These are phyloP conservation scores for Geranomyces michiganensis DNA, from an alignment of 192 early-diverging fungal genomes.

Conservation along the genomic window DNA sequence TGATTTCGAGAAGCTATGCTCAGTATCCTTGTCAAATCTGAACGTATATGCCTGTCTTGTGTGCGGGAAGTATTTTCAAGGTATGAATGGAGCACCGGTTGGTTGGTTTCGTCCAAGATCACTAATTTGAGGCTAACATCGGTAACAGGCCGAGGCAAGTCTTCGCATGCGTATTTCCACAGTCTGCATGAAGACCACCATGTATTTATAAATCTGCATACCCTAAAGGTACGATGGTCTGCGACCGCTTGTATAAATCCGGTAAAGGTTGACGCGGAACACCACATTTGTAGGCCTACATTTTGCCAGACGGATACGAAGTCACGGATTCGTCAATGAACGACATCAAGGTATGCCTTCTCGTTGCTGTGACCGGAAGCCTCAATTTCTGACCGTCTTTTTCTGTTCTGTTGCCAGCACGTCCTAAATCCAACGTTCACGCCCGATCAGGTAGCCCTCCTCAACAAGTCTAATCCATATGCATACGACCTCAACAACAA, in stretches of 20 bases:
- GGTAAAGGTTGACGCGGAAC: neutral
- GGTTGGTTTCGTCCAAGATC: neutral
- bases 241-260: no score
- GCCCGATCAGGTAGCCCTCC: conserved; percentile 57
- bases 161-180: conserved; percentile 95
- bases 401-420: conserved; percentile 54
- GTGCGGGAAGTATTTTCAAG: conserved; percentile 95
- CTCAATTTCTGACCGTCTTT: neutral
- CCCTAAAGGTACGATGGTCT: conserved; percentile 59
- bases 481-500: conserved; percentile 86
- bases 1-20: conserved; percentile 98
- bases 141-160: conserved; percentile 74
- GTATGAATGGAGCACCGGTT: conserved; percentile 33
- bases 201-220: conserved; percentile 90
- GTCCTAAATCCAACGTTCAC: conserved; percentile 83
- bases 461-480: conserved; percentile 65
- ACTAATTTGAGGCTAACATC: neutral
- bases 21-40: conserved; percentile 86
- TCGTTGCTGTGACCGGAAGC: neutral
- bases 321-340: conserved; percentile 81
- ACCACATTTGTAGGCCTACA: conserved; percentile 64
- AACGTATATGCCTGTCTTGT: conserved; percentile 97
- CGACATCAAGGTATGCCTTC: conserved; percentile 79
- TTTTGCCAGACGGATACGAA: conserved; percentile 93
- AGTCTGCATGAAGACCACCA: conserved; percentile 94